These are phyloP conservation scores for Fonsecaea multimorphosa DNA, from an alignment of 2,329 filamentous ascomycete species.

Conservation along the genomic window DNA sequence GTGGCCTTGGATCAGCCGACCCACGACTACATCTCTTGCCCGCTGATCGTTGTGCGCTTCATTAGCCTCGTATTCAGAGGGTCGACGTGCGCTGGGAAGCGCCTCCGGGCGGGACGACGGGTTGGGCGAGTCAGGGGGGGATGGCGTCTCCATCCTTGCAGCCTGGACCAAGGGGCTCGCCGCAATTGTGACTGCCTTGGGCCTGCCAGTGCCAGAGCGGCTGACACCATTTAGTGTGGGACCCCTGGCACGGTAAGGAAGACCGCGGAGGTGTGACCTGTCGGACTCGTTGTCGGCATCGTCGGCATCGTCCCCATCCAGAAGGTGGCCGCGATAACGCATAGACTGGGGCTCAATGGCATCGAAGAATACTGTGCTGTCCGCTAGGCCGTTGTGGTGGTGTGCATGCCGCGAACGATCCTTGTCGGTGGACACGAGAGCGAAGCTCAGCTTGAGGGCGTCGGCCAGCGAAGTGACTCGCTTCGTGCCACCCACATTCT, in stretches of 20 bases:
- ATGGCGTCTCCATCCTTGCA: constrained; percentile 38
- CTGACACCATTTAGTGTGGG: constrained; percentile 19
- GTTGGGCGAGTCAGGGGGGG: constrained; percentile 40
- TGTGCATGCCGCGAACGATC: constrained; percentile 50
- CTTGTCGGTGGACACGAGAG: constrained; percentile 87
- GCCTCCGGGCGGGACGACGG: constrained; percentile 47
- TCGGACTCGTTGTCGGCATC: constrained; percentile 44
- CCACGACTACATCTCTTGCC: constrained; percentile 87
- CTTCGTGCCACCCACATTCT: constrained; percentile 97
- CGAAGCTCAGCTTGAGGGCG: constrained; percentile 95
- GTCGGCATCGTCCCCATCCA: constrained; percentile 37
- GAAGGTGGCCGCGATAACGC: constrained; percentile 29
- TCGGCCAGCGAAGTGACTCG: constrained; percentile 95
- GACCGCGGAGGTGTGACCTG: constrained; percentile 31
- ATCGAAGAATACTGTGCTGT: constrained; percentile 78
- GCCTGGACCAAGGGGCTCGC: constrained; percentile 41
- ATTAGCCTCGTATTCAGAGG: constrained; percentile 52
- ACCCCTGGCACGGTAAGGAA: constrained; percentile 20
- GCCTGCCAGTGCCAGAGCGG: constrained; percentile 28
- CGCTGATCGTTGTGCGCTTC: constrained; percentile 76
- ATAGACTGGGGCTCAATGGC: constrained; percentile 57
- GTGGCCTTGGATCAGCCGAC: constrained; percentile 88
- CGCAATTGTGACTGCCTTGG: constrained; percentile 38
- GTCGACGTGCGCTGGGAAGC: constrained; percentile 48
- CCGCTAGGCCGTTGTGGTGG: constrained; percentile 67